Base-by-base conservation (phyloP, 2,329 filamentous ascomycete genomes). In the Teratosphaeria nubilosa region DNA sequence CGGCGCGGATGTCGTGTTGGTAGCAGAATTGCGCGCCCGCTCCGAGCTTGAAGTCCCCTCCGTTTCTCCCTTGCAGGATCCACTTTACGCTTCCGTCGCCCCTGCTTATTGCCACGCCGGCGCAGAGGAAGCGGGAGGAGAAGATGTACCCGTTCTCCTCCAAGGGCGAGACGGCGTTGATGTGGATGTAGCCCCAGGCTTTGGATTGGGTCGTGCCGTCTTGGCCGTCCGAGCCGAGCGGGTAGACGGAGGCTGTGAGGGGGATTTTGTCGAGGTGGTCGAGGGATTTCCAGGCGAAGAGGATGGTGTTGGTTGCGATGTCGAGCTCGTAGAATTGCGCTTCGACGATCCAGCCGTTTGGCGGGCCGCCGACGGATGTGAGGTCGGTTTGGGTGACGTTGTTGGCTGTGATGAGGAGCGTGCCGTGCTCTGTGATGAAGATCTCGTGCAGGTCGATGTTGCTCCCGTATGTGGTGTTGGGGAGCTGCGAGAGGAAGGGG, bases 301-400 rank as follows among this genome's bases (percentile, higher is more conserved):
- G 57, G 1, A 77, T 62, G 25, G 75, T 65, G 27, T 69, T 67
- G 0, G 74, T 77, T 34, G 68, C 65, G 9, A 76, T 64, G 51
- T 78, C 74, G n/a, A 78, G 66, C 59, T 78, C 76, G 57, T 72
- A 75, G 56, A 77, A 70, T 34, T 75, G 58, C 22, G 66, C 68
- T 59, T 77, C 74, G 16, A 63, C 60, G 5, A 73, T 65, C 68
- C 69, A 74, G 4, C 70, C 71, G 56, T 73, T 63, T 14, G 53
- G 48, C 1, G 69, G 66, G 0, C 72, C 72, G 34, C 68, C 68
- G n/a, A 73, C 55, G 5, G 65, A 63, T 10, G 66, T 70, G 31
- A 75, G 64, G 56, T 74, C 67, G 7, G 60, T 57, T 30, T 54
- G 60, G 1, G 69, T 71, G 31, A 67, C 65, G 55, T 74, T 62